Conservation (phyloP, 2,329 filamentous ascomycete genomes). For the Aspergillus quadrilineatus region DNA sequence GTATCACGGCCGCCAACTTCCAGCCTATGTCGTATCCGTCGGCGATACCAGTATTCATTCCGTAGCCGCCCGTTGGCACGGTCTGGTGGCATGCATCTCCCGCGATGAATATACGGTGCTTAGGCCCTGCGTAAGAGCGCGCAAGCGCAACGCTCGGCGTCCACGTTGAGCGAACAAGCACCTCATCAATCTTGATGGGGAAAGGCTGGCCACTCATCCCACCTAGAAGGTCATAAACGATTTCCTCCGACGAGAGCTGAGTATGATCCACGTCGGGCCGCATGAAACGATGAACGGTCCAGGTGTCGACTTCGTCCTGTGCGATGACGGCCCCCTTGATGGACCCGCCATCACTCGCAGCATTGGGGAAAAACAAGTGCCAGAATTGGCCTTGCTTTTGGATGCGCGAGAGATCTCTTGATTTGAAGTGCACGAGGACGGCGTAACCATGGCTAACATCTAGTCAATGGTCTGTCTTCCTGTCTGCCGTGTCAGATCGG, state of each 20-base stretch:
- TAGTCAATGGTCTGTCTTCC: background rate
- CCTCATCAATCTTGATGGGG: constrained; percentile 33
- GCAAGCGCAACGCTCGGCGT: constrained; percentile 30
- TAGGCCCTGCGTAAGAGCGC: constrained; percentile 17
- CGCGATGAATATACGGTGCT: constrained; percentile 27
- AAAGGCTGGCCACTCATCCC: constrained; percentile 5
- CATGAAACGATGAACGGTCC: constrained; percentile 29
- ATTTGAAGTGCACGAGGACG: constrained; percentile 33
- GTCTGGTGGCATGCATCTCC: constrained; percentile 34
- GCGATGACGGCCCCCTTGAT: constrained; percentile 23
- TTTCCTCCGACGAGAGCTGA: constrained; percentile 5
- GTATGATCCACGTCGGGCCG: constrained; percentile 14
- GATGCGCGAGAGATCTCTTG: constrained; percentile 25
- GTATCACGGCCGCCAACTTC: constrained; percentile 27
- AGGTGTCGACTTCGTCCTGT: constrained; percentile 35
- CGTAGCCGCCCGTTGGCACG: constrained; percentile 37
- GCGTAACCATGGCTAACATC: background rate
- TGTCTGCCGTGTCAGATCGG: too few species aligned
- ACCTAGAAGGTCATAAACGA: constrained; percentile 26
- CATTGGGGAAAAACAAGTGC: constrained; percentile 28
- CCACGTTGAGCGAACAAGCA: constrained; percentile 30
- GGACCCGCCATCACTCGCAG: constrained; percentile 15
- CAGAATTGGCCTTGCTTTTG: constrained; percentile 31
- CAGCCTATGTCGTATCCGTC: constrained; percentile 39
- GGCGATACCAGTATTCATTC: constrained; percentile 39